Conservation (phyloP, 169 alveolate species). For the Cryptosporidium muris region DNA sequence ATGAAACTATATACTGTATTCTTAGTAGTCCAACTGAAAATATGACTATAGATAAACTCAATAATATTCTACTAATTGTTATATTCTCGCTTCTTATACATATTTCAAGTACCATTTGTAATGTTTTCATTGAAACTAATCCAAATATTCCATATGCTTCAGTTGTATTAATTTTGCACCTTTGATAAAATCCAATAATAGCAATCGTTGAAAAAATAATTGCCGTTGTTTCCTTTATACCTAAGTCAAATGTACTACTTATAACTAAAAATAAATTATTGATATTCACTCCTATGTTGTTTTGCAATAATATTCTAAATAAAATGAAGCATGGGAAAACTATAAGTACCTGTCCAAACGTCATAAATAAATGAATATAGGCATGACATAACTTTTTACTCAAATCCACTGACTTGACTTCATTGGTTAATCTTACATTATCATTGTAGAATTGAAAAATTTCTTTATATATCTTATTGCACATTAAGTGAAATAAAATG, state of each 20-base stretch:
- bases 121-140: slow-evolving; percentile 29
- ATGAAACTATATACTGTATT: slow-evolving; percentile 31
- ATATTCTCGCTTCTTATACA: slow-evolving; percentile 3
- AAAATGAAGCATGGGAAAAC: slow-evolving; percentile 27
- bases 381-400: slow-evolving; percentile 24
- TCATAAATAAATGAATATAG: slow-evolving; percentile 58
- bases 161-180: slow-evolving; percentile 44
- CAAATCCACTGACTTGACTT: not conserved
- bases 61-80: slow-evolving; percentile 6
- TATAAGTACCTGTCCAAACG: slow-evolving; percentile 52
- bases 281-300: not conserved
- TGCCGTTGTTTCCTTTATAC: slow-evolving; percentile 1
- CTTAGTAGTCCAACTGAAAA: slow-evolving; percentile 12
- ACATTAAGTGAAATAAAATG: slow-evolving; percentile 33
- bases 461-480: slow-evolving; percentile 25
- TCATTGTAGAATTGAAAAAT: not conserved
- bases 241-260: slow-evolving; percentile 11
- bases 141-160: slow-evolving; percentile 51
- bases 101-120: slow-evolving; percentile 49
- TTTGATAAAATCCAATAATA: slow-evolving; percentile 61
- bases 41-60: slow-evolving; percentile 6
- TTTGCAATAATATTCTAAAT: not conserved
- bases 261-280: not conserved
- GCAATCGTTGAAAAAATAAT: slow-evolving; percentile 36
- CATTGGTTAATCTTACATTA: not conserved